phyloP scores from a whole-genome alignment of 2,329 filamentous ascomycete species.

The Aureobasidium sp. region DNA sequence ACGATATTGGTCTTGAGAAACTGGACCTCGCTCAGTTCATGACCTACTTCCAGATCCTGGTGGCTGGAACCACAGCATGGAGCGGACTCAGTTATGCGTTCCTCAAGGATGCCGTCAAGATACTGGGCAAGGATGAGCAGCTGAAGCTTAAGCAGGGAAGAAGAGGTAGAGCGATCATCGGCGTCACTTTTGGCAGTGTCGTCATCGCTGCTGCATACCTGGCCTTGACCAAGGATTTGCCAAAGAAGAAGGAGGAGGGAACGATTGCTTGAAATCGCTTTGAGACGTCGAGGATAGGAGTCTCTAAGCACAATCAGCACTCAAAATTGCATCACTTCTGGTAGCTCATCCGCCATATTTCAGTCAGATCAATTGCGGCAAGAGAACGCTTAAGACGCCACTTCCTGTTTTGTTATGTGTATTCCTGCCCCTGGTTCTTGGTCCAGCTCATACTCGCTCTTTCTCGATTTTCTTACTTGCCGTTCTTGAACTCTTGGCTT shows the following conservation, averaged over 20 bases:
- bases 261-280: neutral
- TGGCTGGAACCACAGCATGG: slow-evolving; percentile 86
- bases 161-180: slow-evolving; percentile 43
- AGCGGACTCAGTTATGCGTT: slow-evolving; percentile 89
- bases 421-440: neutral
- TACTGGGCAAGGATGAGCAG: slow-evolving; percentile 51
- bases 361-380: neutral
- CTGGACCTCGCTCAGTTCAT: slow-evolving; percentile 30
- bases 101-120: slow-evolving; percentile 86
- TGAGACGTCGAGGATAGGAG: neutral
- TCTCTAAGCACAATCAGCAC: neutral
- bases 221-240: slow-evolving; percentile 15
- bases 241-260: slow-evolving; percentile 6
- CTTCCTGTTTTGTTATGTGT: neutral
- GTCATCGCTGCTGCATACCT: slow-evolving; percentile 34
- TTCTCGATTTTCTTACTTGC: neutral
- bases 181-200: slow-evolving; percentile 39
- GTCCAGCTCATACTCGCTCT: neutral
- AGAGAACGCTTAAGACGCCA: neutral
- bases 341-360: neutral
- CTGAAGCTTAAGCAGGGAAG: slow-evolving; percentile 43
- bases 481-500: neutral
- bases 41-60: slow-evolving; percentile 58
- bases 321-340: neutral
- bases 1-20: slow-evolving; percentile 19